These are phyloP conservation scores for Elaeagnus macrophylla DNA, from an alignment of 306 rosid genomes.

Conservation along the genomic window DNA sequence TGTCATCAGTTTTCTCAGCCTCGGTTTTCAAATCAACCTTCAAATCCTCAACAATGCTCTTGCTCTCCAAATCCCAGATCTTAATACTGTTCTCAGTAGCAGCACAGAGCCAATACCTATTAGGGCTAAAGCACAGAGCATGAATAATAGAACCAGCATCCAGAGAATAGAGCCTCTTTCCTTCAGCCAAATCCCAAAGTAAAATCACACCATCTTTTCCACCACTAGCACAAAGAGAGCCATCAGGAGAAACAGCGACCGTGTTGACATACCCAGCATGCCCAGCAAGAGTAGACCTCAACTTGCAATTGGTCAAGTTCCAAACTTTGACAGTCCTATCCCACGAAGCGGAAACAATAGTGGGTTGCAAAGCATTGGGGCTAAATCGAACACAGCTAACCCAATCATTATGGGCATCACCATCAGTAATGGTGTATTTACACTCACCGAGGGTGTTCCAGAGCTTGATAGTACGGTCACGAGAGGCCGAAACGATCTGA, in stretches of 20 bases:
- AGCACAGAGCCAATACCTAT: constrained; percentile 96
- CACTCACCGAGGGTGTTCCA: constrained; percentile 99
- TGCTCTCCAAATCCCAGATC: constrained; percentile 99
- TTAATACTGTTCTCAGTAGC: constrained; percentile 87
- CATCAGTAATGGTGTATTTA: constrained; percentile 76
- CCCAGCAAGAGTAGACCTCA: constrained; percentile 58
- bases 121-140: constrained; percentile 86
- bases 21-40: constrained; percentile 77
- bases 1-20: constrained; percentile 58
- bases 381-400: constrained; percentile 81
- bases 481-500: constrained; percentile 96
- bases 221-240: constrained; percentile 82
- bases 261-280: constrained; percentile 88
- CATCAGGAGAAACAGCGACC: constrained; percentile 91
- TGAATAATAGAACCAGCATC: constrained; percentile 78
- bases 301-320: constrained; percentile 79
- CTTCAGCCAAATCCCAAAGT: constrained; percentile 95
- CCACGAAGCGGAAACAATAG: constrained; percentile 78
- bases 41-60: constrained; percentile 87
- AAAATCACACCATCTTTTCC: constrained; percentile 84
- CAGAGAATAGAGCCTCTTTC: constrained; percentile 70
- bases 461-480: constrained; percentile 89
- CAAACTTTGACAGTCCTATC: constrained; percentile 70
- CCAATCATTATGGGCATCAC: constrained; percentile 78
- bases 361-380: constrained; percentile 61